phyloP scores from a whole-genome alignment of 257 asterid species.

The Ophiorrhiza pumila region DNA sequence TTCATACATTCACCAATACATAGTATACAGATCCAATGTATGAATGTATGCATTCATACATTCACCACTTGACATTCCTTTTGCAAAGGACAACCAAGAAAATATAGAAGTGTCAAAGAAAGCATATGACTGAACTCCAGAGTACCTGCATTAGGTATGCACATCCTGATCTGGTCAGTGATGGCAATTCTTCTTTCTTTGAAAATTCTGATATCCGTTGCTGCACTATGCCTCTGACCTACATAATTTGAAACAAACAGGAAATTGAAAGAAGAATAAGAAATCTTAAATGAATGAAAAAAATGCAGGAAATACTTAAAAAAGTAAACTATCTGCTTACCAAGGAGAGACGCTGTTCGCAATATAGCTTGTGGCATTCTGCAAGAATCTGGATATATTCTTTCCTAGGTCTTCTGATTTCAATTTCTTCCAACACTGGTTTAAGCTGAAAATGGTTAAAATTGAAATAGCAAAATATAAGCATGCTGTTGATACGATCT shows the following conservation, averaged over 20 bases:
- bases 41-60: too few relatives aligned
- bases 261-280: neutral
- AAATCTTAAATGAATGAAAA: neutral
- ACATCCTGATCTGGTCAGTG: constrained; percentile 97
- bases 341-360: constrained; percentile 94
- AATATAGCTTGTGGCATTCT: constrained; percentile 94
- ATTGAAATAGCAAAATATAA: neutral
- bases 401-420: constrained; percentile 88
- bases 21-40: too few relatives aligned
- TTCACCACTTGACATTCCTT: neutral
- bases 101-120: neutral
- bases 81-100: neutral
- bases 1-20: too few relatives aligned
- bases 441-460: constrained; percentile 65
- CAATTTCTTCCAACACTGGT: constrained; percentile 90
- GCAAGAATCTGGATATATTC: constrained; percentile 85
- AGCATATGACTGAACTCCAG: constrained; percentile 20
- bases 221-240: constrained; percentile 87
- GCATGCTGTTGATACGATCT: neutral
- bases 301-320: constrained; percentile 1
- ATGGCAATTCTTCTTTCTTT: constrained; percentile 82
- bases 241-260: constrained; percentile 11
- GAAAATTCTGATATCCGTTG: constrained; percentile 88
- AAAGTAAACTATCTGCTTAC: constrained; percentile 41
- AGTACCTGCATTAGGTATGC: constrained; percentile 94